Percentiles rank a stretch among this genome's conserved stretches.
Conservation (phyloP, 1,139 yeast species). For the Yamadazyma spencermartinsiae region DNA sequence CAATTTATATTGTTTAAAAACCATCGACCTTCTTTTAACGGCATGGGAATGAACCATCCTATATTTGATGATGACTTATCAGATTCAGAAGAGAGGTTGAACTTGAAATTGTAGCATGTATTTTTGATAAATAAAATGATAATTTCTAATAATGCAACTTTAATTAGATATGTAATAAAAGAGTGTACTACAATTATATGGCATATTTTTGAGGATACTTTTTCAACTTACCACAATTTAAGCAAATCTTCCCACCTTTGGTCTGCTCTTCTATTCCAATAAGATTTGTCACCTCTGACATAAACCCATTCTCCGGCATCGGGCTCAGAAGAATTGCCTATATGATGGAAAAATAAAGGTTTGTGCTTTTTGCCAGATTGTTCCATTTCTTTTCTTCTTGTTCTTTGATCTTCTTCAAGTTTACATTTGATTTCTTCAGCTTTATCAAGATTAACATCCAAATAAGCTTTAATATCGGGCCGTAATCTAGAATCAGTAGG, state of each 20-base stretch:
- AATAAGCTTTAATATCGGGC: slow-evolving; percentile 80
- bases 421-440: slow-evolving; percentile 71
- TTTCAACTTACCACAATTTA: slow-evolving; percentile 48
- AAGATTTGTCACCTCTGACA: slow-evolving; percentile 62
- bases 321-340: slow-evolving; percentile 30
- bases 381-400: slow-evolving; percentile 63
- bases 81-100: slow-evolving; percentile 40
- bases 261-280: slow-evolving; percentile 75
- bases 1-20: slow-evolving; percentile 50
- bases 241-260: slow-evolving; percentile 59
- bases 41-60: slow-evolving; percentile 9
- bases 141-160: background rate
- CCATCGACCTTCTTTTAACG: slow-evolving; percentile 20
- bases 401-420: slow-evolving; percentile 80
- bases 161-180: too few species aligned
- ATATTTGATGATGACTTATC: slow-evolving; percentile 18
- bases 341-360: slow-evolving; percentile 66
- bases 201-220: background rate
- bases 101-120: slow-evolving; percentile 28
- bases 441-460: slow-evolving; percentile 60
- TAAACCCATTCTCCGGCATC: slow-evolving; percentile 60
- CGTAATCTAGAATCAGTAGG: slow-evolving; percentile 89
- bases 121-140: too few species aligned
- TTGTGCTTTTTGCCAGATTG: slow-evolving; percentile 42
- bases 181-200: background rate